A percentile compares a stretch with the other conserved stretches of the same genome.
Conservation (phyloP, 805 yeast species). For the Yarrowia sp. region DNA sequence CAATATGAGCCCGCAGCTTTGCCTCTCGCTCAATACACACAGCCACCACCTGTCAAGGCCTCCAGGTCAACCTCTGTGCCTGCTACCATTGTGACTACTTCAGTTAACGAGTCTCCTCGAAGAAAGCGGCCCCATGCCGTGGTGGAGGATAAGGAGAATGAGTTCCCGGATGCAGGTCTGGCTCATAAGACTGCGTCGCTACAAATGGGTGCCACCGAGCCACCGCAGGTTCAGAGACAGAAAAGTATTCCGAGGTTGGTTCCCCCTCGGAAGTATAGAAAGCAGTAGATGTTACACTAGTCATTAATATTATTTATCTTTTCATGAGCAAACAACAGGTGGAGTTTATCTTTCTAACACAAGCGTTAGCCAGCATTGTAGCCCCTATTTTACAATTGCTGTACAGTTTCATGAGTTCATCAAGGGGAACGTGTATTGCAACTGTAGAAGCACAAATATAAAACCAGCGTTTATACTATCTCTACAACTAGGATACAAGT, state of each 20-base stretch:
- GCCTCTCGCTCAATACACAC: not conserved
- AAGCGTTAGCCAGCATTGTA: no score
- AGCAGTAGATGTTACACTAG: slow-evolving; percentile 23
- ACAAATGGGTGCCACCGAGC: not conserved
- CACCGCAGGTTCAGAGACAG: not conserved
- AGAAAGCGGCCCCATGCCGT: slow-evolving; percentile 1
- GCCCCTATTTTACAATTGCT: no score
- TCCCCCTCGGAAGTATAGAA: slow-evolving; percentile 16
- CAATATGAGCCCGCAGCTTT: not conserved
- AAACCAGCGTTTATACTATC: no score
- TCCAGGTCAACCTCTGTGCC: not conserved
- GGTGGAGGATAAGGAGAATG: slow-evolving; percentile 10
- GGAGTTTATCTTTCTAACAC: no score
- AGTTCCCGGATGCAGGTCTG: not conserved
- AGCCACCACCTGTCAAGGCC: not conserved
- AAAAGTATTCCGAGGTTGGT: slow-evolving; percentile 13
- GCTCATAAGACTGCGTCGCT: not conserved
- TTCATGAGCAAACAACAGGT: not conserved
- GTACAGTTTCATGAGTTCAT: no score
- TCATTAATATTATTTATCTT: slow-evolving; percentile 30
- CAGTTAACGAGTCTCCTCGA: not conserved
- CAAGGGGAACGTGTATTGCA: no score
- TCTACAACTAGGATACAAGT: no score
- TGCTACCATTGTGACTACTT: not conserved
- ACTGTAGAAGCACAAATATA: no score